Conservation (phyloP, 805 yeast species). For the Kuraishia hungarica region DNA sequence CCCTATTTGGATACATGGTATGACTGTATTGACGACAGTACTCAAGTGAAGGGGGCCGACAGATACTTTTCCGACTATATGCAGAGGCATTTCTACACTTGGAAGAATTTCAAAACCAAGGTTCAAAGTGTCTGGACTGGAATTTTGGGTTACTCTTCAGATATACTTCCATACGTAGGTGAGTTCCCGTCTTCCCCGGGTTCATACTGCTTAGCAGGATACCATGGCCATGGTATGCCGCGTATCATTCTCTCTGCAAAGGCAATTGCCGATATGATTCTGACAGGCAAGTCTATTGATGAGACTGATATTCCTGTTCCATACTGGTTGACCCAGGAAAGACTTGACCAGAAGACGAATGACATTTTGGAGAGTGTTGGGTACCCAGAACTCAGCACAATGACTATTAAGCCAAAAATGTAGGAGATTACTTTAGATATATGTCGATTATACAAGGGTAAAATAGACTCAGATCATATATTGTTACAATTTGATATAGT, state of each 20-base stretch:
- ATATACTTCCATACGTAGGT: slow-evolving; percentile 34
- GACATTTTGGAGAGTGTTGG: slow-evolving; percentile 8
- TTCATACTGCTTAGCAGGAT: slow-evolving; percentile 36
- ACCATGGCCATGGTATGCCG: slow-evolving; percentile 47
- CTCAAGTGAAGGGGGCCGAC: slow-evolving; percentile 15
- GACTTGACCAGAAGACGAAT: slow-evolving; percentile 11
- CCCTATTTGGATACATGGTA: slow-evolving; percentile 11
- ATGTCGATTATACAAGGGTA: too few relatives aligned
- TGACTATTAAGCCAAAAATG: background rate
- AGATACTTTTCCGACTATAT: slow-evolving; percentile 20
- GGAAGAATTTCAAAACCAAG: slow-evolving; percentile 19
- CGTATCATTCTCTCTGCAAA: slow-evolving; percentile 31
- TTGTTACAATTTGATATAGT: too few relatives aligned
- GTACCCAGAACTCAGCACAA: background rate
- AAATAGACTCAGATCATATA: too few relatives aligned
- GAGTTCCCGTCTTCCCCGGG: slow-evolving; percentile 18
- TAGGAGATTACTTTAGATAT: too few relatives aligned
- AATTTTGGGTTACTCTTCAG: slow-evolving; percentile 36
- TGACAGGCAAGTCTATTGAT: background rate
- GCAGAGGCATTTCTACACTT: slow-evolving; percentile 21
- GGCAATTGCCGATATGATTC: slow-evolving; percentile 23
- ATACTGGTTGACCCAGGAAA: slow-evolving; percentile 13
- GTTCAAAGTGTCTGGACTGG: slow-evolving; percentile 32
- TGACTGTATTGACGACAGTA: slow-evolving; percentile 26
- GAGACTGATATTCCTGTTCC: slow-evolving; percentile 4